phyloP scores from a whole-genome alignment of 805 yeast species.

The Kluyveromyces siamensis region DNA sequence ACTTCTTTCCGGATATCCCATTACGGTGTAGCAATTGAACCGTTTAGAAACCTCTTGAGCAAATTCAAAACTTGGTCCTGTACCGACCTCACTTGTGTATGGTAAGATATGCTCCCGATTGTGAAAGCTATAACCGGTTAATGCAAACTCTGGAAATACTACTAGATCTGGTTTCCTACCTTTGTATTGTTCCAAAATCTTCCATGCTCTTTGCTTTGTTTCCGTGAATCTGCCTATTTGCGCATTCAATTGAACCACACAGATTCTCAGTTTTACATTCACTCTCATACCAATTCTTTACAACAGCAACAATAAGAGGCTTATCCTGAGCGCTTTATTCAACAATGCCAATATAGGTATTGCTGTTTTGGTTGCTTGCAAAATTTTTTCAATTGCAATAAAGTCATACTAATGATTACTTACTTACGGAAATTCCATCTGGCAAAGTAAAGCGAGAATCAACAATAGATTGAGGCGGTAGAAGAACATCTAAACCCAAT shows the following conservation, averaged over 20 bases:
- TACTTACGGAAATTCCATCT: neutral
- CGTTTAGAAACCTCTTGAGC: constrained; percentile 45
- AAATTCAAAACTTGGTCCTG: constrained; percentile 44
- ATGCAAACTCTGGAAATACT: constrained; percentile 73
- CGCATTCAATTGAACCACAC: constrained; percentile 63
- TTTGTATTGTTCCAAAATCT: constrained; percentile 27
- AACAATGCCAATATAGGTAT: no score
- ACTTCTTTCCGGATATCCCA: constrained; percentile 71
- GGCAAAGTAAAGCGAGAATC: no score
- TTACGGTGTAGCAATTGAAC: constrained; percentile 54
- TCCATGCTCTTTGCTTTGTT: constrained; percentile 41
- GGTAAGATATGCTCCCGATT: constrained; percentile 42
- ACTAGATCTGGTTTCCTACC: constrained; percentile 46
- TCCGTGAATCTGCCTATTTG: constrained; percentile 47
- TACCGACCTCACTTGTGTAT: constrained; percentile 36
- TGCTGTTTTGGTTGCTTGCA: no score
- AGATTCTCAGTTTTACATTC: constrained; percentile 45
- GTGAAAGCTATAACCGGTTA: constrained; percentile 74
- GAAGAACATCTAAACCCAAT: no score
- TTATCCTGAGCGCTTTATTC: no score
- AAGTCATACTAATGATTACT: neutral
- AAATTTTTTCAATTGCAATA: neutral
- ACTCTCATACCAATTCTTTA: constrained; percentile 1
- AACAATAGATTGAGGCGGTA: no score
- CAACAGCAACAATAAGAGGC: neutral